These are phyloP conservation scores for Microthlaspi erraticum DNA, from an alignment of 345 rosid genomes.

Conservation along the genomic window DNA sequence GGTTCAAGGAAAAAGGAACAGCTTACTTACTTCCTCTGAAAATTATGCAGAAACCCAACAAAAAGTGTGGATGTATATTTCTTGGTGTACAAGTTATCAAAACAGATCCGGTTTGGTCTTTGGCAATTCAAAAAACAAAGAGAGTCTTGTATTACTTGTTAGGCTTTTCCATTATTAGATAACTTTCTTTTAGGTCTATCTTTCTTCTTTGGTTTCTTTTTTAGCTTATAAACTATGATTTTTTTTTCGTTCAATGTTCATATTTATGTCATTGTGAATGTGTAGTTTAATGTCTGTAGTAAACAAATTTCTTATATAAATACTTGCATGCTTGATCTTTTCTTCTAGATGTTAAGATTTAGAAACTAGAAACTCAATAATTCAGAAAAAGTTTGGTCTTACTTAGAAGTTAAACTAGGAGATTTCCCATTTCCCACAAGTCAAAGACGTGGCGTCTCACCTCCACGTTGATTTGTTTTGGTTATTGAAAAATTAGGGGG, in stretches of 20 bases:
- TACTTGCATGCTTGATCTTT: conserved; percentile 3
- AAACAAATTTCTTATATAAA: conserved; percentile 28
- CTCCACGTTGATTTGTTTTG: too few relatives aligned
- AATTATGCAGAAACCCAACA: not conserved
- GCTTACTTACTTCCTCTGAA: conserved; percentile 79
- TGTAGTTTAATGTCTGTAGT: conserved; percentile 26
- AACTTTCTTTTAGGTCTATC: conserved; percentile 11
- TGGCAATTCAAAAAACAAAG: conserved; percentile 26
- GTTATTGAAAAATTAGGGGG: too few relatives aligned
- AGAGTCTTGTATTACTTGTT: conserved; percentile 10
- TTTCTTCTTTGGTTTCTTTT: not conserved
- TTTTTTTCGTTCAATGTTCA: conserved; percentile 11
- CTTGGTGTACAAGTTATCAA: conserved; percentile 33
- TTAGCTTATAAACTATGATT: not conserved
- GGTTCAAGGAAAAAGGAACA: conserved; percentile 92
- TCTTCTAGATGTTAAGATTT: not conserved
- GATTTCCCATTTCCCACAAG: too few relatives aligned
- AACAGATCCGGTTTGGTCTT: conserved; percentile 23
- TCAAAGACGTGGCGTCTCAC: too few relatives aligned
- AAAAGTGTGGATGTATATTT: conserved; percentile 4
- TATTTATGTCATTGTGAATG: conserved; percentile 29
- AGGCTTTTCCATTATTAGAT: conserved; percentile 22
- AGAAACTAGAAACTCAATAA: not conserved
- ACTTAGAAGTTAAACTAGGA: too few relatives aligned
- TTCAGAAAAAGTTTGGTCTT: too few relatives aligned